Base-by-base conservation (phyloP, 306 rosid species). In the Inga laurina region DNA sequence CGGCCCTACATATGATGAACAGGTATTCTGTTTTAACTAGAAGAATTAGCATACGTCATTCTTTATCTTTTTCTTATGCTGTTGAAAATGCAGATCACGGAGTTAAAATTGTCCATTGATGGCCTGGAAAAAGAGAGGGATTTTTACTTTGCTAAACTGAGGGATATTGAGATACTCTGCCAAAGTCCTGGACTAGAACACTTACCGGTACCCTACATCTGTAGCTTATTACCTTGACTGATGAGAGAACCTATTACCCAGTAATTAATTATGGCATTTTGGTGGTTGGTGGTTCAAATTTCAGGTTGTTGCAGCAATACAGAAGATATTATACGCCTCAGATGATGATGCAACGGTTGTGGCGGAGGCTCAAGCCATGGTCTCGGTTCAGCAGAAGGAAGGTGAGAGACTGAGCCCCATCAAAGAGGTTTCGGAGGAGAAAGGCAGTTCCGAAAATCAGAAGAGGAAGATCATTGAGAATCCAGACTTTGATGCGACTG, bases 71-170 rank as follows among this genome's bases (percentile, higher is more conserved):
- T 4, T 66, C 54, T 79, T 32, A 85, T 34, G 7, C 43, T 72
- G 35, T 62, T 69, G 12, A 74, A 0, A 51, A 75, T 88, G 91
- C 92, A 96, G 99, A 87, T 96, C 82, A 96, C 99, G 0, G 93
- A 88, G 74, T 84, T 96, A 90, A 97, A 97, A 81, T 81, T 97
- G 27, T 94, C 99, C 4, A 90, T 97, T 52, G 98, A 97, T 81
- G 93, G 97, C 84, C 99, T 97, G 74, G 99, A 97, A 90, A 97
- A 97, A 88, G 98, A 97, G 76, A 76, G 99, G 62, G 98, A 97
- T 70, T 97, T 94, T 90, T 97, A 97, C 84, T 96, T 96, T 79
- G 92, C 89, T 0, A 96, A 96, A 81, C 86, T 94, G 74, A 90
- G 99, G 83, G 99, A 96, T 68, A 92, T 96, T 66, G 98, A 96